phyloP scores from a whole-genome alignment of 2,329 filamentous ascomycete species.

The Monilinia laxa region DNA sequence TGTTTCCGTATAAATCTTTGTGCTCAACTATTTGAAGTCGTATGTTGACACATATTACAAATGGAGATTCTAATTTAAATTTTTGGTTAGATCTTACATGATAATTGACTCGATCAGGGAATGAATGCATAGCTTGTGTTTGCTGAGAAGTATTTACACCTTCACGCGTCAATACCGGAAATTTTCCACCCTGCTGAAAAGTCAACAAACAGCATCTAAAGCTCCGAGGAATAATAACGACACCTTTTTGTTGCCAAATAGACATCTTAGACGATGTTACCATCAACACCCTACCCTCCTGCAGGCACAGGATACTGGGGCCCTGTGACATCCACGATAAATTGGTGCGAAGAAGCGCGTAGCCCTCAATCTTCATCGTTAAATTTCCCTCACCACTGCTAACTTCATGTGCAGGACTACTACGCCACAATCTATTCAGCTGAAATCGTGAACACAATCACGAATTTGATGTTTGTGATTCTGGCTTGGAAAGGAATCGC shows the following conservation, averaged over 20 bases:
- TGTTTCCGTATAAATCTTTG: too few species aligned
- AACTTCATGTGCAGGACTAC: background rate
- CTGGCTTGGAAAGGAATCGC: constrained; percentile 6
- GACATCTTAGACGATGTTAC: background rate
- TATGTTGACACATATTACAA: too few species aligned
- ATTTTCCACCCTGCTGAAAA: too few species aligned
- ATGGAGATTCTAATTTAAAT: too few species aligned
- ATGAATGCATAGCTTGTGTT: too few species aligned
- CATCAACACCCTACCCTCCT: constrained; percentile 1
- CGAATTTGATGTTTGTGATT: constrained; percentile 10
- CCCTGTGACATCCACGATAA: constrained; percentile 5
- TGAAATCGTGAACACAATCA: constrained; percentile 4
- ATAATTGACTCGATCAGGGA: too few species aligned
- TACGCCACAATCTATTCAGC: constrained; percentile 10
- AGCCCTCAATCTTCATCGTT: background rate
- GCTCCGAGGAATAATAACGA: background rate
- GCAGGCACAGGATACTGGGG: constrained; percentile 2
- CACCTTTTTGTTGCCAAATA: background rate
- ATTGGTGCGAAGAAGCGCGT: constrained; percentile 18
- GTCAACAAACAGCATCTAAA: background rate
- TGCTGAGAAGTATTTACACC: too few species aligned
- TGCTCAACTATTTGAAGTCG: too few species aligned
- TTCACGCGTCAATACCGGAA: too few species aligned
- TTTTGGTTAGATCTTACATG: too few species aligned
- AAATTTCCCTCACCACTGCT: background rate